Base-by-base conservation (phyloP, 2,329 filamentous ascomycete species). In the Fonsecaea nubica region DNA sequence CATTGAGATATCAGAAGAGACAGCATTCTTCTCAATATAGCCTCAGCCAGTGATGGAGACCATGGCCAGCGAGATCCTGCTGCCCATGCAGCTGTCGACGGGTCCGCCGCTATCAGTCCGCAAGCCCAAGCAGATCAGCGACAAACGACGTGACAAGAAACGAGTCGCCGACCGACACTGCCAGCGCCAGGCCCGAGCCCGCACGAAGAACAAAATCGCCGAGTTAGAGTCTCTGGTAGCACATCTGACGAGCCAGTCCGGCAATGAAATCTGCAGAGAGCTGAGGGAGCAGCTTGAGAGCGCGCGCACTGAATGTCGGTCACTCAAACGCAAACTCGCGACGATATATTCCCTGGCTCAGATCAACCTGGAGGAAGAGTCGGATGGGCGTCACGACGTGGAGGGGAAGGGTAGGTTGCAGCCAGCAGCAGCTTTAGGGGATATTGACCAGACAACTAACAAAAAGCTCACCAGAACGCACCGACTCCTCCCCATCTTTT, bases 141-240 rank as follows among this genome's bases (percentile, higher is more conserved):
- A 58, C 36, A 42, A 61, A 30, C 40, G 38, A 58, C 36, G 58
- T 35, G 53, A 45, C 13, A 54, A 54, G 36, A 63, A 63, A 50
- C 61, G 61, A 7, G 54, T 48, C 25, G 36, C 36, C 35, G 61
- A 63, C 42, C 45, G 53, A 30, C 35, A 21, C 6, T 55, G 61
- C 18, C 61, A 63, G 38, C 61, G 61, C n/a, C 52, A 55, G 25
- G 61, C 61, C 10, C 36, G 61, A 50, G 61, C 52, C 30, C 52
- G 61, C 21, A 63, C 52, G 5, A 63, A 63, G 53, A 63, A 45
- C 54, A 56, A 57, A 21, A 63, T 63, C 40, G 61, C 61, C 35
- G 21, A 63, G n/a, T 40, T 63, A 18, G 61, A 63, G 18, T 21
- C 52, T 13, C n/a, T 58, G 9, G 45, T 63, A 5, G 50, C 45